A percentile compares a stretch with the other conserved stretches of the same genome.
Conservation (phyloP, 2,329 filamentous ascomycete species). For the Xylaria sp. region DNA sequence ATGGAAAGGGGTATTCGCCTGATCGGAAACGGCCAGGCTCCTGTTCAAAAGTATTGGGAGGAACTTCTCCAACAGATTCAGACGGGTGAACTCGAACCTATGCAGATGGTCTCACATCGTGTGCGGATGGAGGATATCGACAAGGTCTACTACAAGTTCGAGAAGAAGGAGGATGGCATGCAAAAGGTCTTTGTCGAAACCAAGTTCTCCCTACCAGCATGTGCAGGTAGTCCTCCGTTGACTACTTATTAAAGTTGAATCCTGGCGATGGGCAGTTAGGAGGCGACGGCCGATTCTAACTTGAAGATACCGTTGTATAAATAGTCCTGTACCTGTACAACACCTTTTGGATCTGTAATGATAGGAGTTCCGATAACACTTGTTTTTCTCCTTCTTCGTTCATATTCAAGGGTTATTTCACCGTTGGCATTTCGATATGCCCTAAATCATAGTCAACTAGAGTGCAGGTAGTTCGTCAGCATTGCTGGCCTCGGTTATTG, state of each 20-base stretch:
- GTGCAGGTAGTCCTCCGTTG: conserved; percentile 31
- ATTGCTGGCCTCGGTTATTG: neutral
- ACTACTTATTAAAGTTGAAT: conserved; percentile 29
- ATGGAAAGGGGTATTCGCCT: conserved; percentile 90
- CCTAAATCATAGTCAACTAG: neutral
- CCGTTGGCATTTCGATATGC: neutral
- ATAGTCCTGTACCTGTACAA: conserved; percentile 1
- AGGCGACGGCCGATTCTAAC: neutral
- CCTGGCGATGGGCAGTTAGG: too few relatives aligned
- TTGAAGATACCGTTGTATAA: conserved; percentile 1
- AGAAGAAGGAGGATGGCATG: conserved; percentile 72
- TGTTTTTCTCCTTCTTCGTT: neutral
- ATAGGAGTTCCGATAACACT: neutral
- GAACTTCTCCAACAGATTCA: conserved; percentile 76
- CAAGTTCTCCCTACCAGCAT: conserved; percentile 61
- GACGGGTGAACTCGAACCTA: conserved; percentile 74
- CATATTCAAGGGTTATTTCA: neutral
- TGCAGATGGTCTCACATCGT: conserved; percentile 84
- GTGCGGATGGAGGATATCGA: conserved; percentile 78
- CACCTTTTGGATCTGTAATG: neutral
- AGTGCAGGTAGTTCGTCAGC: neutral
- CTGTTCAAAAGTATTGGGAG: conserved; percentile 87
- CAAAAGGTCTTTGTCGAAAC: conserved; percentile 81
- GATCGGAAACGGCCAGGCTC: conserved; percentile 73
- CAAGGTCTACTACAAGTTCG: conserved; percentile 71